phyloP scores from a whole-genome alignment of 192 early-diverging fungal genomes.

The Podila horticola region DNA sequence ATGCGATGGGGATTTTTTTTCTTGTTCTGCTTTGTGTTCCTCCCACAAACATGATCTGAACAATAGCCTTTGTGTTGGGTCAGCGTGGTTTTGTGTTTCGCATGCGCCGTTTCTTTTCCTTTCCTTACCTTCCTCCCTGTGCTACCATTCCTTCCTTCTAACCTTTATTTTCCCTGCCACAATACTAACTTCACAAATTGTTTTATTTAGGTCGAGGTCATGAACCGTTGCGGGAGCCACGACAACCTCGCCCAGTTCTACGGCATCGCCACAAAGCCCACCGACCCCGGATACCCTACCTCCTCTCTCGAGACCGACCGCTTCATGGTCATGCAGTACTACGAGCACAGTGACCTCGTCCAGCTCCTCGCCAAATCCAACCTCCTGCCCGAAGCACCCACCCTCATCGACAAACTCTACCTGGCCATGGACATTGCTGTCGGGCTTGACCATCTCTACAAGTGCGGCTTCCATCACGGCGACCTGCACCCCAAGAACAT shows the following conservation, averaged over 20 bases:
- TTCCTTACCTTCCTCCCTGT: no score
- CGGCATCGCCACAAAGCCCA: conserved; percentile 13
- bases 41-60: no score
- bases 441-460: conserved; percentile 15
- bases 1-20: no score
- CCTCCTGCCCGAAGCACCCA: background rate
- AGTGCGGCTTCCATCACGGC: conserved; percentile 34
- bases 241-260: conserved; percentile 35
- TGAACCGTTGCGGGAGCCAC: conserved; percentile 26
- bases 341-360: conserved; percentile 20
- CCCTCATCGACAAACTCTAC: background rate
- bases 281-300: background rate
- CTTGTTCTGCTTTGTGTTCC: no score
- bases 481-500: conserved; percentile 37
- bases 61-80: no score
- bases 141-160: no score
- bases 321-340: conserved; percentile 27
- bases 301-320: conserved; percentile 2
- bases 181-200: no score
- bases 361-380: conserved; percentile 3
- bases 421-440: conserved; percentile 29
- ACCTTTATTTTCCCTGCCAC: background rate
- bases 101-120: no score
- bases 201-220: conserved; percentile 24
- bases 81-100: no score